Base-by-base conservation (phyloP, 2,329 filamentous ascomycete genomes). In the Arthrobotrys pseudoclavata region DNA sequence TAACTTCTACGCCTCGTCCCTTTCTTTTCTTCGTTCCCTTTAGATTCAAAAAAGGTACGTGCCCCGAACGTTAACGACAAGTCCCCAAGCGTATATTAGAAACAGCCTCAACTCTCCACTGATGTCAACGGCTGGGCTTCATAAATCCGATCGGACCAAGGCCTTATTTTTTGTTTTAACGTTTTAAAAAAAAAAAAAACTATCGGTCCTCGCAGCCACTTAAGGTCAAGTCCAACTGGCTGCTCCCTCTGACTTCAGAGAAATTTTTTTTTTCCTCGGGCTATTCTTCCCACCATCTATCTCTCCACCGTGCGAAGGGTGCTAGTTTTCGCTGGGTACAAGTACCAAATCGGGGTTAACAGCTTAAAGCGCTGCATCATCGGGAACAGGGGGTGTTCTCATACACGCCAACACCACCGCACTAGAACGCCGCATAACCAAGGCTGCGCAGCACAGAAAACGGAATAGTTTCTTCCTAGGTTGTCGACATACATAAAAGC, bases 331-430 rank as follows among this genome's bases (percentile, higher is more conserved):
- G 12, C 52, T 42, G 72, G 72, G 57, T 69, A 34, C 50, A 67
- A 61, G 24, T 55, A 60, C 72, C 72, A 26, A 66, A 70, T 76
- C 64, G 47, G 57, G 71, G 55, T 55, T 48, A 45, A 22, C 6
- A 26, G 55, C 29, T 55, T 47, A 57, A 15, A 47, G 20, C 47
- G 12, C 62, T 69, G 52, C 70, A 69, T 50, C 57, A 57, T 61
- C 29, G 53, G 57, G 53, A 61, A 66, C 72, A 61, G 64, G 60
- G 66, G 63, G 5, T 50, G 60, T 69, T 57, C 52, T 66, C 48
- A 62, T 52, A 61, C 71, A 64, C 37, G 48, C 57, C 57, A 64
- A 69, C 71, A 60, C 64, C 55, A 60, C 64, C 69, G 53, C 71
- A 57, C 42, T 26, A 60, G 26, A 47, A 50, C 55, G 50, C 53